phyloP scores from a whole-genome alignment of 176 grass and related monocot genomes.

The Bonia amplexicaulis region DNA sequence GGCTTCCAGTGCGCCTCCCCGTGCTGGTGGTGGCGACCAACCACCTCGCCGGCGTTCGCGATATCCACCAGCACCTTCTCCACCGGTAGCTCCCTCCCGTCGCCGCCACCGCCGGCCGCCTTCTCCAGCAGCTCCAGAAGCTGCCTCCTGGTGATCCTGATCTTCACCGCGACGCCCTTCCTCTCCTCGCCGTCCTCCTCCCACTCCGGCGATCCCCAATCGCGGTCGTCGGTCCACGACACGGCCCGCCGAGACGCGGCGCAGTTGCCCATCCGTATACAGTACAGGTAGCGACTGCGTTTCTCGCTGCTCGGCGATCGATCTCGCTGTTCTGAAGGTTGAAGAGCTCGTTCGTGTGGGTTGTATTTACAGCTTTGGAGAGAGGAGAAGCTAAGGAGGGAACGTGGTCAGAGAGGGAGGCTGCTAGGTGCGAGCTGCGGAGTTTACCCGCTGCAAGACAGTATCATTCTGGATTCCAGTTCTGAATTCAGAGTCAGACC shows the following conservation, averaged over 20 bases:
- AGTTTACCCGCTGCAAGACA: not conserved
- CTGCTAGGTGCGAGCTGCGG: not conserved
- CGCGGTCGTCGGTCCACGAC: not conserved
- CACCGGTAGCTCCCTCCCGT: not conserved
- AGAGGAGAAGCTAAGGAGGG: not conserved
- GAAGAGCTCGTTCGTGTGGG: not conserved
- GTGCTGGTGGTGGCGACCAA: not conserved
- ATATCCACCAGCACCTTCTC: constrained; percentile 34
- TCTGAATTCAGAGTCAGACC: not conserved
- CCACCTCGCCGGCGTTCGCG: constrained; percentile 26
- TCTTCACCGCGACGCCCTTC: constrained; percentile 28
- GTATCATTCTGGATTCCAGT: not conserved
- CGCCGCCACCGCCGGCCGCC: not conserved
- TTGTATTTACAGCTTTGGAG: not conserved
- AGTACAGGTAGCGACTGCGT: not conserved
- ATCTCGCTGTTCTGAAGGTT: not conserved
- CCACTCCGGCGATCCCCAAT: not conserved
- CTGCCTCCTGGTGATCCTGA: constrained; percentile 41
- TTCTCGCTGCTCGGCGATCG: not conserved
- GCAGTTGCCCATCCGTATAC: constrained; percentile 17
- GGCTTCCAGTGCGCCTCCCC: constrained; percentile 33
- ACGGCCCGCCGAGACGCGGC: not conserved
- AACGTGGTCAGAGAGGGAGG: constrained; percentile 20
- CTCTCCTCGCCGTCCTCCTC: not conserved
- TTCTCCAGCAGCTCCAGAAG: constrained; percentile 38